These are phyloP conservation scores for Paramicrosporidium saccamoebae DNA, from an alignment of 371 early-diverging fungal species.

Conservation along the genomic window DNA sequence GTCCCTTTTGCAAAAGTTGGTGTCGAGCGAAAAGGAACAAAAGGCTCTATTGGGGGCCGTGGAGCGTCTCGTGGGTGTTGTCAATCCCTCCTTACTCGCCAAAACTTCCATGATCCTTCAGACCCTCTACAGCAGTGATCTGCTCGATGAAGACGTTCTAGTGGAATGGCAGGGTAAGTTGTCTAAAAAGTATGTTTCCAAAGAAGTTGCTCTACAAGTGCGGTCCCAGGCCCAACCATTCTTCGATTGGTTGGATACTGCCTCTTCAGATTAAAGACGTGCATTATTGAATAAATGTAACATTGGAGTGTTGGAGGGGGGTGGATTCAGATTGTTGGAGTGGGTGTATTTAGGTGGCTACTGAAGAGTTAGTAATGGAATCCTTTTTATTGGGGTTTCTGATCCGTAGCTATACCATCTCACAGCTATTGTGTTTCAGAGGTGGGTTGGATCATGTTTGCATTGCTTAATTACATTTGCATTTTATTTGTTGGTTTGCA, in stretches of 20 bases:
- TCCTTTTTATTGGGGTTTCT: no score
- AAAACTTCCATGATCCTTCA: conserved; percentile 45
- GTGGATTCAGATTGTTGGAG: no score
- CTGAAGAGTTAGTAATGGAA: no score
- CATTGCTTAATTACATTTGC: no score
- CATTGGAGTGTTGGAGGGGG: no score
- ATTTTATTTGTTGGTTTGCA: no score
- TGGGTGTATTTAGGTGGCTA: no score
- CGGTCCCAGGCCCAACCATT: conserved; percentile 35
- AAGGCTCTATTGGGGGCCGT: conserved; percentile 62
- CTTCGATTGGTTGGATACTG: conserved; percentile 61
- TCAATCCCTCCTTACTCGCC: conserved; percentile 21
- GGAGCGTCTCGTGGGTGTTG: conserved; percentile 42
- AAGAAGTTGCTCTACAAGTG: conserved; percentile 20
- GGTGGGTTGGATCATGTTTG: no score
- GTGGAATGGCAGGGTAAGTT: conserved; percentile 51
- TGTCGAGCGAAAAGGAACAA: conserved; percentile 42
- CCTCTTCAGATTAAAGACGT: no score
- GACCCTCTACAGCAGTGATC: conserved; percentile 54
- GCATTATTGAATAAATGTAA: no score
- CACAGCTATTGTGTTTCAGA: no score
- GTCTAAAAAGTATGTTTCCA: conserved; percentile 59
- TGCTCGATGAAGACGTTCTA: conserved; percentile 62
- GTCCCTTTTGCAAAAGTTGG: conserved; percentile 23
- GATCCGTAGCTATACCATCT: no score